These are phyloP conservation scores for Bassia scoparia DNA, from an alignment of 148 eudicot genomes.

Conservation along the genomic window DNA sequence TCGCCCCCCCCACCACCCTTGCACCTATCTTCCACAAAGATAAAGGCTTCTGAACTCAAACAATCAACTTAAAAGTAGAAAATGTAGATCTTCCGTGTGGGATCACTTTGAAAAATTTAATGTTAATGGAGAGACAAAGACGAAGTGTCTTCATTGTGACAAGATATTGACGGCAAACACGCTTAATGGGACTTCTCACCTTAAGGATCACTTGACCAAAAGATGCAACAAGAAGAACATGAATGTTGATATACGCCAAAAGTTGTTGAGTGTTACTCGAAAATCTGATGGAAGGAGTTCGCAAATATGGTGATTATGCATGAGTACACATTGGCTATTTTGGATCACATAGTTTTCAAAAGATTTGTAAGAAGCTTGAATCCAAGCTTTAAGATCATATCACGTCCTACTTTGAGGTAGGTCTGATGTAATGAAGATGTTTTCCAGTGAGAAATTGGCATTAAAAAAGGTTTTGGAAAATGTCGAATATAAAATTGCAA, in stretches of 20 bases:
- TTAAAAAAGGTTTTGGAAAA: background rate
- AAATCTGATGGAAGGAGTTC: background rate
- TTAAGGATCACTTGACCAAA: background rate
- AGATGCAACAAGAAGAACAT: background rate
- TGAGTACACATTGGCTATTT: constrained; percentile 18
- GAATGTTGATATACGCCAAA: background rate
- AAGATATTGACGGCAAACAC: background rate
- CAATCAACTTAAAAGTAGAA: background rate
- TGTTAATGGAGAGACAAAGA: background rate
- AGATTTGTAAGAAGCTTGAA: constrained; percentile 18
- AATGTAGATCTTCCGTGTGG: background rate
- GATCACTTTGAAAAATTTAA: background rate
- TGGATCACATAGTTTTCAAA: constrained; percentile 11
- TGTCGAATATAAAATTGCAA: background rate
- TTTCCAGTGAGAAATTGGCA: background rate
- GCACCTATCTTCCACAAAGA: too few species aligned
- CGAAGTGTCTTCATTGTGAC: background rate
- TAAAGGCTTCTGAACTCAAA: too few species aligned
- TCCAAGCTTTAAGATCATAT: constrained; percentile 12
- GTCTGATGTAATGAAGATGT: constrained; percentile 12
- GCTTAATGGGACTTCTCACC: background rate
- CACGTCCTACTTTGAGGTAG: constrained; percentile 5
- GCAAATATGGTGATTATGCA: too few species aligned
- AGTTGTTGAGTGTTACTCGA: background rate
- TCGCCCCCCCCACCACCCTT: too few species aligned